Evolutionary conservation across 306 rosid genomes (phyloP), one percentile per base, ranked within the genome.

Genomic region (Morella rubra): DNA sequence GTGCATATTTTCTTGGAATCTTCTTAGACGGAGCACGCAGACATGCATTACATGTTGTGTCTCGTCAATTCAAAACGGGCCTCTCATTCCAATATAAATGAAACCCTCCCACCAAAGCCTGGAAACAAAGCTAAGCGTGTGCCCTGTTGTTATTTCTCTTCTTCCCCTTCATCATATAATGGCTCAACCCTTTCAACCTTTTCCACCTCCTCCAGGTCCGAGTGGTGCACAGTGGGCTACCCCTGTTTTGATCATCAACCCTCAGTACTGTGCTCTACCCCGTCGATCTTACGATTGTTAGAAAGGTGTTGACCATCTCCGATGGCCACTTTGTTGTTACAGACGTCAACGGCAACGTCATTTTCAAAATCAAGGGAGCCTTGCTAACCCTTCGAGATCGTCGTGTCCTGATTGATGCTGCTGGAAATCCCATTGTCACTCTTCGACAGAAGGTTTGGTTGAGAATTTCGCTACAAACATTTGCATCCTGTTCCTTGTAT

Each of bases 341-440:
- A 0, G 96, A 88, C 49, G 18, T 81, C 0, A 85, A 87, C 55
- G 87, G 84, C 40, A 87, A 79, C 79, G 44, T 81, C n/a, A 56
- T 87, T 49, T 85, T 89, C 74, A n/a, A 85, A 72, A 76, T 91
- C 0, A 84, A 79, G 13, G 90, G 80, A 2, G 51, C 46, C 20
- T 41, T 77, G 10, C 24, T 69, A 0, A 64, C 78, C 83, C 8
- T 77, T 19, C 86, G 55, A 54, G 83, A 80, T 8, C 86, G 80
- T 10, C 89, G 87, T 1, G 65, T 84, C 6, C 27, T 91, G 15
- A 32, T 82, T 13, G 96, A 91, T 42, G 70, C 86, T 49, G 74
- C 82, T 13, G 87, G 86, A 32, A 27, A 82, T 8, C 87, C 88
- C 64, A 24, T 89, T 62, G 64, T 71, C 53, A 81, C 88, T 51